Conservation (phyloP, 257 asterid genomes). For the Salvia miltiorrhiza region DNA sequence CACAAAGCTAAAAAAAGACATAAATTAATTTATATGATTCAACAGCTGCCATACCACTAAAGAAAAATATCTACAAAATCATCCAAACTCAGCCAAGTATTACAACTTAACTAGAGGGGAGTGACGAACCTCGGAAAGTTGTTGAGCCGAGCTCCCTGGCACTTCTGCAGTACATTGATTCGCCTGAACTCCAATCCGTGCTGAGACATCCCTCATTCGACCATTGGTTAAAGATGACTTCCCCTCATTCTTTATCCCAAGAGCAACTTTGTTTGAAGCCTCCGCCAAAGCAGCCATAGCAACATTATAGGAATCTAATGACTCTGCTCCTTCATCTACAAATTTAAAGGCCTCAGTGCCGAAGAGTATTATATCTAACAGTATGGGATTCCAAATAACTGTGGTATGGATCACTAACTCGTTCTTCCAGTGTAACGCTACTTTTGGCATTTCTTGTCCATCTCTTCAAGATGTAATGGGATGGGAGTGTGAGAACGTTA, state of each 20-base stretch:
- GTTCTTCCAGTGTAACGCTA: constrained; percentile 63
- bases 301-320: constrained; percentile 52
- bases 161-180: constrained; percentile 33
- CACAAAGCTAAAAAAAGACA: not conserved
- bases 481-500: constrained; percentile 89
- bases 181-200: constrained; percentile 27
- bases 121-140: constrained; percentile 69
- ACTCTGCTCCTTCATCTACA: constrained; percentile 79
- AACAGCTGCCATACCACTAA: not conserved
- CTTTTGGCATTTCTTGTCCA: constrained; percentile 97
- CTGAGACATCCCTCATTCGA: constrained; percentile 36
- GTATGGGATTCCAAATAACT: constrained; percentile 94
- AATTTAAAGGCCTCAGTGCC: constrained; percentile 87
- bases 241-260: constrained; percentile 52
- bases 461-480: constrained; percentile 74
- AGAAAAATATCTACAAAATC: not conserved
- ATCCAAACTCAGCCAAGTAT: constrained; percentile 3
- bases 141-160: constrained; percentile 49
- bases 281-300: constrained; percentile 77
- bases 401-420: constrained; percentile 47
- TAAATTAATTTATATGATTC: not conserved
- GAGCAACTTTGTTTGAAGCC: constrained; percentile 66
- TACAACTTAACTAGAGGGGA: constrained; percentile 7
- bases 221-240: constrained; percentile 46
- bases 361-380: constrained; percentile 76